These are phyloP conservation scores for Fraxinus pennsylvanica DNA, from an alignment of 257 asterid genomes.

Conservation along the genomic window DNA sequence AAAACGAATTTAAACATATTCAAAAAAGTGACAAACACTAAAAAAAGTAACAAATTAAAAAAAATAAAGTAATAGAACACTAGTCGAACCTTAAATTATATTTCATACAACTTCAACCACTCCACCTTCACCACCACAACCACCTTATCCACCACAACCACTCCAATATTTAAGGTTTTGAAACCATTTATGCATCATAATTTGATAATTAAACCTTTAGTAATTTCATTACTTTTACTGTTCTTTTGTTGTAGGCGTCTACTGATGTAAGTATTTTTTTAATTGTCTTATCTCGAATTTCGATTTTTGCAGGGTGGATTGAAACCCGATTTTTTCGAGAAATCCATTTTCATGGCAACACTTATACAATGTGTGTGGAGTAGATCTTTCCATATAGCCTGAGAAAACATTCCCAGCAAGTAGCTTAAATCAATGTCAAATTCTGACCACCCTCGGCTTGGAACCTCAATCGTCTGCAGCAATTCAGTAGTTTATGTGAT, in stretches of 20 bases:
- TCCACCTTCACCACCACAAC: too few species aligned
- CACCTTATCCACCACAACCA: too few species aligned
- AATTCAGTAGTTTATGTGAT: conserved; percentile 26
- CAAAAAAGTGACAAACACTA: too few species aligned
- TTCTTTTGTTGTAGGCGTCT: conserved; percentile 1
- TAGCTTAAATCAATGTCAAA: conserved; percentile 32
- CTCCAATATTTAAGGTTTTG: too few species aligned
- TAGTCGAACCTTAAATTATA: too few species aligned
- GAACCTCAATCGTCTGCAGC: conserved; percentile 39
- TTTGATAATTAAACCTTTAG: not conserved
- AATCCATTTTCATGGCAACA: conserved; percentile 80
- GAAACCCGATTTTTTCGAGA: conserved; percentile 54
- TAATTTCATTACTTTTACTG: not conserved
- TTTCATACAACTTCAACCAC: too few species aligned
- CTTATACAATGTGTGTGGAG: not conserved
- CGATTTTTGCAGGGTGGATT: conserved; percentile 64
- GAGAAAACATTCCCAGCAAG: not conserved
- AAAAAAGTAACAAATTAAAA: too few species aligned
- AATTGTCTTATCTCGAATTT: not conserved
- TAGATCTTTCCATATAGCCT: too few species aligned
- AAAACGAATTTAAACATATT: too few species aligned
- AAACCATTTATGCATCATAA: too few species aligned
- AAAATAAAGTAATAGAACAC: too few species aligned
- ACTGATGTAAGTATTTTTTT: conserved; percentile 7
- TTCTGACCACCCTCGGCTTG: conserved; percentile 32